phyloP scores from a whole-genome alignment of 768 basidiomycete species.

The Podaxis sp. region DNA sequence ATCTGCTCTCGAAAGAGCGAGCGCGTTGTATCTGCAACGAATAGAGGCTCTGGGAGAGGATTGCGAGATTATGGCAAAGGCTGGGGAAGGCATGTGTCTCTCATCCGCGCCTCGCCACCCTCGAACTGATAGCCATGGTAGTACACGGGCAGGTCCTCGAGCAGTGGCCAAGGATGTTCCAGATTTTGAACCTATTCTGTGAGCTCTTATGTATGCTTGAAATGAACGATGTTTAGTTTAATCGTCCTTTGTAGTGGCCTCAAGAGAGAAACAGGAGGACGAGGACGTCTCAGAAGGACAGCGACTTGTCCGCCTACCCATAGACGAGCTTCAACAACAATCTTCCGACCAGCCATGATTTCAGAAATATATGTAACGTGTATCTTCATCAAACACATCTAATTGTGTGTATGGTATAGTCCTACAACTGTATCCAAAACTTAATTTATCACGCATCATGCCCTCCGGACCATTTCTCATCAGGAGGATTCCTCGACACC shows the following conservation, averaged over 20 bases:
- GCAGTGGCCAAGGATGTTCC: conserved; percentile 84
- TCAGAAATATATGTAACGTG: not conserved
- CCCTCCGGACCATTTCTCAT: conserved; percentile 40
- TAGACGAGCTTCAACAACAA: conserved; percentile 57
- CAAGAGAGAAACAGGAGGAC: conserved; percentile 34
- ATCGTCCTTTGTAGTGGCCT: conserved; percentile 40
- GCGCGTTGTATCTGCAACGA: conserved; percentile 60
- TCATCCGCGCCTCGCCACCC: not conserved
- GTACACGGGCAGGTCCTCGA: conserved; percentile 76
- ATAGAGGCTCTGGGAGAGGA: conserved; percentile 70
- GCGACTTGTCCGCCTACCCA: conserved; percentile 69
- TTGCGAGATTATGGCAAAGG: conserved; percentile 75
- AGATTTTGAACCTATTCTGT: conserved; percentile 70
- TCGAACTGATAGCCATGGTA: conserved; percentile 22
- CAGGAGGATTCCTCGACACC: conserved; percentile 44
- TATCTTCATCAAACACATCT: not conserved
- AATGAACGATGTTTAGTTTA: not conserved
- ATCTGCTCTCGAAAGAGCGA: conserved; percentile 65
- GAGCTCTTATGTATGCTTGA: not conserved
- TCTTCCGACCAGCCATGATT: conserved; percentile 20
- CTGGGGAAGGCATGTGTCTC: conserved; percentile 56
- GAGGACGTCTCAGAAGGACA: conserved; percentile 40
- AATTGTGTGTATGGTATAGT: not conserved
- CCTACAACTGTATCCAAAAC: not conserved
- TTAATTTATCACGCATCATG: conserved; percentile 27